phyloP scores from a whole-genome alignment of 306 rosid genomes.

The Ormosia semicastrata region DNA sequence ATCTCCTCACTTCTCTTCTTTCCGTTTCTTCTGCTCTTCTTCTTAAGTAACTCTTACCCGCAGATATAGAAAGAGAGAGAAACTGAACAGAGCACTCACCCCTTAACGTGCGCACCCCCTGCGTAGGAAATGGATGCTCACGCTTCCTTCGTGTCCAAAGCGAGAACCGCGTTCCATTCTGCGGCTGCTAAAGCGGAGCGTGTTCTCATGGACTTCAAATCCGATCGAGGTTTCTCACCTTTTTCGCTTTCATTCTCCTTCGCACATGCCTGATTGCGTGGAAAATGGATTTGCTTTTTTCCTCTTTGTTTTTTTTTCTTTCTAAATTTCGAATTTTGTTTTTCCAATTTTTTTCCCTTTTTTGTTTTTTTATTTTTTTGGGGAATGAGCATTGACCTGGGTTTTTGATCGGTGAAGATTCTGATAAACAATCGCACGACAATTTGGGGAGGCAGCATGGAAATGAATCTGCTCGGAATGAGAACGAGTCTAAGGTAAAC shows the following conservation, averaged over 20 bases:
- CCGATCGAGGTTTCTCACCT: constrained; percentile 57
- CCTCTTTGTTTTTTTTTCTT: not conserved
- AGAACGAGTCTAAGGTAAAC: constrained; percentile 57
- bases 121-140: constrained; percentile 59
- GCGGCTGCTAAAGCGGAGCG: constrained; percentile 97
- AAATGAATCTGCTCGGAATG: constrained; percentile 35
- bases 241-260: not conserved
- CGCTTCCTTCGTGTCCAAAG: constrained; percentile 78
- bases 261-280: not conserved
- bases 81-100: not conserved
- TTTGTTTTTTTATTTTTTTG: not conserved
- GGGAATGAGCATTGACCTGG: constrained; percentile 16
- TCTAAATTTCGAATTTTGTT: not conserved
- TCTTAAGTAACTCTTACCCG: not conserved
- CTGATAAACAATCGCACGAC: constrained; percentile 46
- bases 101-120: not conserved
- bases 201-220: constrained; percentile 65
- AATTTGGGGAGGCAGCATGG: constrained; percentile 24
- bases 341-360: not conserved
- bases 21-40: not conserved
- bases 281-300: constrained; percentile 23
- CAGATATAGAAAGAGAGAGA: not conserved
- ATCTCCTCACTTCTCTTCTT: not conserved
- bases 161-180: constrained; percentile 84
- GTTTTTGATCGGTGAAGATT: constrained; percentile 56